A percentile compares a stretch with the other conserved stretches of the same genome.
Conservation (phyloP, 2,329 filamentous ascomycete genomes). For the Fonsecaea multimorphosa region DNA sequence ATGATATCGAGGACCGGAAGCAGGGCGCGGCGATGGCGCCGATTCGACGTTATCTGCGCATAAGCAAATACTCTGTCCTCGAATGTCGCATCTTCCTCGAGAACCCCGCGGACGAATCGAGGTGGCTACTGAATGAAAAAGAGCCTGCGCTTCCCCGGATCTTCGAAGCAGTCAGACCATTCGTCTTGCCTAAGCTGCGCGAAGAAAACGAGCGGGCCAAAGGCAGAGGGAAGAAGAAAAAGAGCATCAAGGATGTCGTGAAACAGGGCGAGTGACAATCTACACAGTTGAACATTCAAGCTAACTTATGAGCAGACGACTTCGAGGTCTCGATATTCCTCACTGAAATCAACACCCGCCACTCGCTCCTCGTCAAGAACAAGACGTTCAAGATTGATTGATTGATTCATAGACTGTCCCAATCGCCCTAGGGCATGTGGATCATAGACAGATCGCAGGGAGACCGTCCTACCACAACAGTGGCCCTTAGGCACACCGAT, state of each 20-base stretch:
- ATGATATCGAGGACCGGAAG: no score
- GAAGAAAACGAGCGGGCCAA: constrained; percentile 73
- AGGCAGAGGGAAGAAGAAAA: constrained; percentile 74
- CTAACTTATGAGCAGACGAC: constrained; percentile 71
- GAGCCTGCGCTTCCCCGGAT: constrained; percentile 79
- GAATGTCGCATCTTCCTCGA: constrained; percentile 97
- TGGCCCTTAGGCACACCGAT: no score
- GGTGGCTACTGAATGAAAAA: constrained; percentile 81
- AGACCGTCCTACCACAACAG: no score
- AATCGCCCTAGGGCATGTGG: no score
- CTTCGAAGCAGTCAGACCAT: constrained; percentile 81
- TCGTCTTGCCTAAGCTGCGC: constrained; percentile 86
- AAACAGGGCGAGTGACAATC: constrained; percentile 65
- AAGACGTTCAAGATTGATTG: constrained; percentile 82
- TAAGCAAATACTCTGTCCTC: constrained; percentile 91
- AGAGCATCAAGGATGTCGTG: constrained; percentile 85
- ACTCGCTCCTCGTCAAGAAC: constrained; percentile 83
- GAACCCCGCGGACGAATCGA: constrained; percentile 79
- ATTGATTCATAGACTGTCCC: no score
- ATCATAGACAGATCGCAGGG: no score
- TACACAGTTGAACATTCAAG: constrained; percentile 26
- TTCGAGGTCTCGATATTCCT: constrained; percentile 96
- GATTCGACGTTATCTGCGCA: constrained; percentile 71
- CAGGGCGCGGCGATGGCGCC: constrained; percentile 38
- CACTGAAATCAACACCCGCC: constrained; percentile 81